These are phyloP conservation scores for Wallacemonas rigidus DNA, from an alignment of 208 protist species.

Conservation along the genomic window DNA sequence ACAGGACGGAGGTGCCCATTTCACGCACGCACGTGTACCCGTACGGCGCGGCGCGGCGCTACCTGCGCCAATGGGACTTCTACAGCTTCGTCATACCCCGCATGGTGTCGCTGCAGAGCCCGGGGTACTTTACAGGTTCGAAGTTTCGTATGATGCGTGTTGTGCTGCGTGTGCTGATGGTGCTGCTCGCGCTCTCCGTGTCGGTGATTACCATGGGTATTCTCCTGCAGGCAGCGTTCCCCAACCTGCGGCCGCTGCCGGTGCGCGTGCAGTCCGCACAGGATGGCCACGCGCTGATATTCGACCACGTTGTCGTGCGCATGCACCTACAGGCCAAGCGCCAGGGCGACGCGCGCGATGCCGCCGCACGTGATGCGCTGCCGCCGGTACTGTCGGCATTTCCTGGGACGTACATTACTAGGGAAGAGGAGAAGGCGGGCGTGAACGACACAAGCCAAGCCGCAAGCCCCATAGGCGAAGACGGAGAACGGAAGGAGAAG, in stretches of 20 bases:
- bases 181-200: slow-evolving; percentile 53
- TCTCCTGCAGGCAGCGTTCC: slow-evolving; percentile 78
- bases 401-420: not conserved
- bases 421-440: not conserved
- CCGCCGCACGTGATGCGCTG: not conserved
- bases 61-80: slow-evolving; percentile 48
- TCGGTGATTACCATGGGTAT: slow-evolving; percentile 53
- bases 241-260: slow-evolving; percentile 62
- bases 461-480: not conserved
- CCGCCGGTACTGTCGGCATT: no score
- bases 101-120: slow-evolving; percentile 70
- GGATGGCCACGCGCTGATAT: slow-evolving; percentile 45
- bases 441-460: not conserved
- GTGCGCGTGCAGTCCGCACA: slow-evolving; percentile 49
- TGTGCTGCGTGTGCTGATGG: slow-evolving; percentile 53
- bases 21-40: slow-evolving; percentile 46
- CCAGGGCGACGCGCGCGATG: not conserved
- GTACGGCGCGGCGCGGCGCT: slow-evolving; percentile 47
- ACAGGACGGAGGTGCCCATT: slow-evolving; percentile 27
- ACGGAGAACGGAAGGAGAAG: not conserved
- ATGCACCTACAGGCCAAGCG: slow-evolving; percentile 61
- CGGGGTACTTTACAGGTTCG: slow-evolving; percentile 55
- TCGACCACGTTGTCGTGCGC: slow-evolving; percentile 83
- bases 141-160: slow-evolving; percentile 55
- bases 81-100: slow-evolving; percentile 71